These are phyloP conservation scores for Mycena sp. DNA, from an alignment of 1,284 basidiomycete species.

Conservation along the genomic window DNA sequence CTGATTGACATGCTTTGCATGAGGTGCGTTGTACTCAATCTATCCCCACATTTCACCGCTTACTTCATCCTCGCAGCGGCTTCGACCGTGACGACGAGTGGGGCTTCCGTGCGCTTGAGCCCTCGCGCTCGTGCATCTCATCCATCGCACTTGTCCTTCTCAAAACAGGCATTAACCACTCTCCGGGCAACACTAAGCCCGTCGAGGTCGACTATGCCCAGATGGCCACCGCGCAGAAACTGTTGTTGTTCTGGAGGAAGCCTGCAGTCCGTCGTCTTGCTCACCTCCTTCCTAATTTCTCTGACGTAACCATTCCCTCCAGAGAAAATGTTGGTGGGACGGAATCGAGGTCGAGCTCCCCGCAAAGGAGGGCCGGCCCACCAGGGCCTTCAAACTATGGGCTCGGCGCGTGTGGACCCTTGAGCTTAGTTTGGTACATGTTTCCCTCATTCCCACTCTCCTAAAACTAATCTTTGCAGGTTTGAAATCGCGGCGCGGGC, in stretches of 20 bases:
- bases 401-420: constrained; percentile 98
- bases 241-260: constrained; percentile 98
- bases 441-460: background rate
- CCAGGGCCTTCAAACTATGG: constrained; percentile 87
- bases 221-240: constrained; percentile 97
- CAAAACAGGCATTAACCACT: constrained; percentile 95
- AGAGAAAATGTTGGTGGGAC: constrained; percentile 99
- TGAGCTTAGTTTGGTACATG: constrained; percentile 87
- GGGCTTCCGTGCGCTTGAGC: constrained; percentile 97
- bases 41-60: constrained; percentile 8
- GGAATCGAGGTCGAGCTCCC: constrained; percentile 91
- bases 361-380: constrained; percentile 56
- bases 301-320: too few relatives aligned
- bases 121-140: constrained; percentile 95
- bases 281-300: too few relatives aligned
- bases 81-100: constrained; percentile 97
- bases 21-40: constrained; percentile 70
- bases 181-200: constrained; percentile 68
- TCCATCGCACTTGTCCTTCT: constrained; percentile 97
- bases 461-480: background rate
- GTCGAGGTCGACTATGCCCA: constrained; percentile 90
- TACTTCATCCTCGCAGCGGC: constrained; percentile 63
- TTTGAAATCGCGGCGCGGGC: constrained; percentile 15
- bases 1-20: constrained; percentile 99
- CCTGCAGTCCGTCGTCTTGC: constrained; percentile 79